phyloP scores from a whole-genome alignment of 2,329 filamentous ascomycete genomes.

The Fusarium phyllophilum region DNA sequence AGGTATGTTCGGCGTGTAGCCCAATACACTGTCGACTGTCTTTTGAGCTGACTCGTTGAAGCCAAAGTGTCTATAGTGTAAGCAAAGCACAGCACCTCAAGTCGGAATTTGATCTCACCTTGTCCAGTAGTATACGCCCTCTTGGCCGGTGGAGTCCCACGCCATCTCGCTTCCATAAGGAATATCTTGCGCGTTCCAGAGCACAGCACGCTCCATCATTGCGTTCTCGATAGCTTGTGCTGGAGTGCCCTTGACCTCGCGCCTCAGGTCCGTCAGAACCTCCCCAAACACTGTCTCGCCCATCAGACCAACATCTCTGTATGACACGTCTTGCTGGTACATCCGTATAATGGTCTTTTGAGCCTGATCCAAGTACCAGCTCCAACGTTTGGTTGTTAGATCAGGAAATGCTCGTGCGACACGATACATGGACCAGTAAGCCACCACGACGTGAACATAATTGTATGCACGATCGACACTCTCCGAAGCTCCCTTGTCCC shows the following conservation, averaged over 20 bases:
- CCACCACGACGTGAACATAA: conserved; percentile 66
- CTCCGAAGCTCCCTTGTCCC: conserved; percentile 59
- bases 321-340: conserved; percentile 53
- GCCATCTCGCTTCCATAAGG: conserved; percentile 71
- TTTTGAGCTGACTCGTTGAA: conserved; percentile 57
- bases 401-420: conserved; percentile 60
- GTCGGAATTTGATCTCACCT: conserved; percentile 42
- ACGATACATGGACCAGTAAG: conserved; percentile 68
- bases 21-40: conserved; percentile 63
- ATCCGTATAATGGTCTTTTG: conserved; percentile 59
- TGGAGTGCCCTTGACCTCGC: conserved; percentile 56
- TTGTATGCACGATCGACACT: conserved; percentile 64
- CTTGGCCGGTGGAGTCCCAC: conserved; percentile 71
- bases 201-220: conserved; percentile 60
- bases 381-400: conserved; percentile 56
- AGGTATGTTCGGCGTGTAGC: conserved; percentile 65
- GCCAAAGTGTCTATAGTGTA: conserved; percentile 58
- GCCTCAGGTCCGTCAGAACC: conserved; percentile 60
- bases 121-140: conserved; percentile 69
- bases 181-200: conserved; percentile 61
- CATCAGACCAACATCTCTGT: conserved; percentile 64
- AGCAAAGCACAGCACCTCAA: not conserved
- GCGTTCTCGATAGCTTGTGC: conserved; percentile 53
- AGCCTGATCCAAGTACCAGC: conserved; percentile 66
- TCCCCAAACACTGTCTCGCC: conserved; percentile 68